Conservation (phyloP, 2,329 filamentous ascomycete species). For the Colletotrichum eremochloae region DNA sequence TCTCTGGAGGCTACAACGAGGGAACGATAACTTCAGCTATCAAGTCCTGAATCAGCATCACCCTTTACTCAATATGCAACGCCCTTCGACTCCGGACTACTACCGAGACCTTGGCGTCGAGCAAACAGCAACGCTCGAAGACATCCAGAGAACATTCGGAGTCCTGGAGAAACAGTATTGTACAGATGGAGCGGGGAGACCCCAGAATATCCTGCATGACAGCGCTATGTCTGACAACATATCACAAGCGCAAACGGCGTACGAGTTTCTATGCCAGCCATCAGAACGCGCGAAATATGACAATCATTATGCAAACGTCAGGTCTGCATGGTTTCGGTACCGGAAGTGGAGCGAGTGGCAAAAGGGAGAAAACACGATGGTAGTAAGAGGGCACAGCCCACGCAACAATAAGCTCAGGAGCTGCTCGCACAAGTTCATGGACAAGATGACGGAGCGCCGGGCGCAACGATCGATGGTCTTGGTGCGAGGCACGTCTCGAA, state of each 20-base stretch:
- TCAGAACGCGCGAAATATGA: background rate
- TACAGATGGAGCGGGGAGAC: too few species aligned
- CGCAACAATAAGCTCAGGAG: background rate
- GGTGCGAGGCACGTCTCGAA: background rate
- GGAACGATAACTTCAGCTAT: background rate
- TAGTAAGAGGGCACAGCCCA: too few species aligned
- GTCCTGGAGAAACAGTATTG: background rate
- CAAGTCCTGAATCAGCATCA: accelerated
- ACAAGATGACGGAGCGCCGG: background rate
- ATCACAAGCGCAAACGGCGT: background rate
- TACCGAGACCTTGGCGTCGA: background rate
- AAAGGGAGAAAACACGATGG: too few species aligned
- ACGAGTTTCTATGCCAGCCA: background rate
- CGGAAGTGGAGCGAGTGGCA: slow-evolving; percentile 6
- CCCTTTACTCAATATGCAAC: background rate
- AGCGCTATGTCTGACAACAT: background rate
- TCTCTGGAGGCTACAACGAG: too few species aligned
- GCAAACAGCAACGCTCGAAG: background rate
- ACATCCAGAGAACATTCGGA: background rate
- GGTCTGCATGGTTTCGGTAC: background rate
- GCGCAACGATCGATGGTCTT: background rate
- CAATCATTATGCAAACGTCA: background rate
- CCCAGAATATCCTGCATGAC: background rate
- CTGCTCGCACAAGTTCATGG: background rate
- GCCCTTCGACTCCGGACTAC: background rate